Percentiles rank a stretch among this genome's conserved stretches.
Evolutionary conservation across 306 rosid species (phyloP).

Genomic region (Vigna angularis): DNA sequence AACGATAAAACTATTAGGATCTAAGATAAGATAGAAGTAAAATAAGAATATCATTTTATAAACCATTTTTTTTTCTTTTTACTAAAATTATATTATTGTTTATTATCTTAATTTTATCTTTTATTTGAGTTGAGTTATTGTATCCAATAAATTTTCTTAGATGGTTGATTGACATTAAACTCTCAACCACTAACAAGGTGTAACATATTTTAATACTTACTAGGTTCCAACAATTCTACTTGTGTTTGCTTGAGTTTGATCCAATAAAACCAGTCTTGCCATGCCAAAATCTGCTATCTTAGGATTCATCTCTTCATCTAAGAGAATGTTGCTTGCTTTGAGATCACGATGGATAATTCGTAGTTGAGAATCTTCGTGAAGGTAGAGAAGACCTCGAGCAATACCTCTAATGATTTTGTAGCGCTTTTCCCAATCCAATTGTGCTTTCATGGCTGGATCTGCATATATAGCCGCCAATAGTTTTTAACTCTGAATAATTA

Average conservation of each 20-base stretch:
- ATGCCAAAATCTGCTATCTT: slow-evolving; percentile 21
- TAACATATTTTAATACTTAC: background rate
- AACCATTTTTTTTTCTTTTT: too few species aligned
- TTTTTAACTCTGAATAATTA: background rate
- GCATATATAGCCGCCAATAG: background rate
- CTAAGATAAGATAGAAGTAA: too few species aligned
- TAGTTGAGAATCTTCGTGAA: slow-evolving; percentile 2
- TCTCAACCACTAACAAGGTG: background rate
- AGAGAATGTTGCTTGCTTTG: slow-evolving; percentile 16
- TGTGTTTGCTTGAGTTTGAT: slow-evolving; percentile 15
- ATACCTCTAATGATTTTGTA: slow-evolving; percentile 6
- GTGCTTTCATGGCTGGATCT: background rate
- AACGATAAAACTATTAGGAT: background rate
- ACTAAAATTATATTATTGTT: too few species aligned
- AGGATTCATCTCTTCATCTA: slow-evolving; percentile 17
- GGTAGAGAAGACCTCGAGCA: slow-evolving; percentile 1
- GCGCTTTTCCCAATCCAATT: background rate
- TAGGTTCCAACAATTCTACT: slow-evolving; percentile 11
- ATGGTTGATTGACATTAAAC: background rate
- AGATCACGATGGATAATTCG: slow-evolving; percentile 22
- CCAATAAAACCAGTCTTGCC: slow-evolving; percentile 10
- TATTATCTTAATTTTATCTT: too few species aligned
- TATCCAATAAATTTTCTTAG: background rate
- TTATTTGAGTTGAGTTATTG: too few species aligned
- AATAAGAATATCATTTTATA: too few species aligned